Evolutionary conservation across 2,329 filamentous ascomycete species (phyloP), one percentile per base, ranked within the genome.

Genomic region (Aureobasidium sp.): DNA sequence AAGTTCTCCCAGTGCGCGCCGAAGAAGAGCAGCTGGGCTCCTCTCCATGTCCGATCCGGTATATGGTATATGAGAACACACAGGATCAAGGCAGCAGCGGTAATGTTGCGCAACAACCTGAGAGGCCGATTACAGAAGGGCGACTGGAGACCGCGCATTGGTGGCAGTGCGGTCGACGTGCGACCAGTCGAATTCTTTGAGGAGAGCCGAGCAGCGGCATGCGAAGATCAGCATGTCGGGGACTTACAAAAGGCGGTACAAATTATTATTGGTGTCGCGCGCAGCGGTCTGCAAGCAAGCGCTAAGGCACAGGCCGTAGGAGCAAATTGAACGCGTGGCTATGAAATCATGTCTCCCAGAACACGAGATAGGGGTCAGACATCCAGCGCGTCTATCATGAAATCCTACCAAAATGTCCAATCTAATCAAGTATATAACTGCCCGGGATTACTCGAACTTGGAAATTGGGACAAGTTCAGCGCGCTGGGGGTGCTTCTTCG

Each of bases 321-420:
- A 3, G n/a, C 29, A 36, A 36, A 10, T 20, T 13, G 20, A 13
- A 39, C 50, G 50, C 50, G 50, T 52, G 50, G 20, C 20, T 13
- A 12, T 7, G 13, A 5, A n/a, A 23, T 17, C 12, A 26, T 32
- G n/a, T 37, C 46, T 32, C 7, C 46, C 10, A 29, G 20, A 39
- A 52, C 20, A 52, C 50, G 50, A 52, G 50, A 52, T 10, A 52
- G 34, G 50, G 50, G 50, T 39, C 20, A 51, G 48, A 48, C 48
- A 51, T 10, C 10, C 6, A 15, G 27, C 26, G 46, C 26, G 26
- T 29, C 26, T 48, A 48, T 17, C 26, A n/a, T 2, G 17, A 32
- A 47, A 37, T 15, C 46, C 20, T n/a, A 48, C 15, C 46, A 29
- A 29, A 32, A 17, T n/a, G 15, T 3, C 7, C 26, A 48, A 27